These are phyloP conservation scores for Cutaneotrichosporon mucoides DNA, from an alignment of 1,284 basidiomycete species.

Conservation along the genomic window DNA sequence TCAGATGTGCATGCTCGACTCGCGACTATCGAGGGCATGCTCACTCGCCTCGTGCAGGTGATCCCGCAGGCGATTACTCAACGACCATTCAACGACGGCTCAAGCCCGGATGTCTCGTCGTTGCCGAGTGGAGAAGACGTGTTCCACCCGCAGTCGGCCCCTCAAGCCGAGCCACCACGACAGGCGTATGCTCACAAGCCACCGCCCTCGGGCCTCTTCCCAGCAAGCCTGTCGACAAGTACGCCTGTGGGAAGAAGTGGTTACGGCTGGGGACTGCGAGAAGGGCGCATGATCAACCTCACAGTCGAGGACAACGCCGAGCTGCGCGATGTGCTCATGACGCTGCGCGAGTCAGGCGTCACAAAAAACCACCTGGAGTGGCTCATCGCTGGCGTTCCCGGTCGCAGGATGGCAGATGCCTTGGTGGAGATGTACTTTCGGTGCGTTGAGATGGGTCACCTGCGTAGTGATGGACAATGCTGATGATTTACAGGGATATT, in stretches of 20 bases:
- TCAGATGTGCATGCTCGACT: slow-evolving; percentile 48
- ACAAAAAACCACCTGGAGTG: slow-evolving; percentile 46
- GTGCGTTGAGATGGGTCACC: slow-evolving; percentile 21
- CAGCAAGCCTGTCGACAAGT: slow-evolving; percentile 31
- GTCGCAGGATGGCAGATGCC: slow-evolving; percentile 46
- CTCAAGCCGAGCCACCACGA: slow-evolving; percentile 21
- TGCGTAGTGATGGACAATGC: neutral
- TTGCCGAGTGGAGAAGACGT: slow-evolving; percentile 39
- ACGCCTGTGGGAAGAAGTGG: slow-evolving; percentile 35
- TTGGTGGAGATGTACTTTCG: slow-evolving; percentile 48
- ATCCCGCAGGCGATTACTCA: slow-evolving; percentile 18
- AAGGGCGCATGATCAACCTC: slow-evolving; percentile 41
- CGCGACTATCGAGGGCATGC: slow-evolving; percentile 46
- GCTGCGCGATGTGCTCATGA: slow-evolving; percentile 43
- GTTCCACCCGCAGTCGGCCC: slow-evolving; percentile 36
- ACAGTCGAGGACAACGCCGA: slow-evolving; percentile 39
- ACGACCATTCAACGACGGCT: slow-evolving; percentile 13
- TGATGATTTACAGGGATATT: slow-evolving; percentile 12
- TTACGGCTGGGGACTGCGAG: slow-evolving; percentile 44
- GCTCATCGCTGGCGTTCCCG: slow-evolving; percentile 48
- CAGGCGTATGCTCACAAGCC: slow-evolving; percentile 40
- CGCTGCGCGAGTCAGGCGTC: slow-evolving; percentile 49
- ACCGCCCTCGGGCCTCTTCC: slow-evolving; percentile 45
- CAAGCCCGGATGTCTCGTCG: slow-evolving; percentile 39
- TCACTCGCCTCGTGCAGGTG: slow-evolving; percentile 40